Conservation (phyloP, 2,329 filamentous ascomycete species). For the Teratosphaeria nubilosa region DNA sequence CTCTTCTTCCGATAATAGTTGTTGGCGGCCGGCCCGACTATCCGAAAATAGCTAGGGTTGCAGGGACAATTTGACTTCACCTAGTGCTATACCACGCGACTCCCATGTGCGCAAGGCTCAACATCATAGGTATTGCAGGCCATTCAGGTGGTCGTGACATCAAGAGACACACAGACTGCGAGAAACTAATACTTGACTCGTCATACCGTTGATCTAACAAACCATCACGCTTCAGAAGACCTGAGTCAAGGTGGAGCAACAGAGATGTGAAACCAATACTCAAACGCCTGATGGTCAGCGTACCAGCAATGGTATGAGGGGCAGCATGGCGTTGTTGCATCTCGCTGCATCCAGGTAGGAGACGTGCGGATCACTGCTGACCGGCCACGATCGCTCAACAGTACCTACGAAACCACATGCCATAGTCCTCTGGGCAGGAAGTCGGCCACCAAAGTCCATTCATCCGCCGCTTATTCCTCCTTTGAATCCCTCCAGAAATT, state of each 20-base stretch:
- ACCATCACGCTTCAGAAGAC: background rate
- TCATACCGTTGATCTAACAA: background rate
- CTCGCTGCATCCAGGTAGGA: background rate
- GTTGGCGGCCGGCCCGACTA: background rate
- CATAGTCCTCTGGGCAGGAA: background rate
- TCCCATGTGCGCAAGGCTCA: background rate
- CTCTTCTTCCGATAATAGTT: background rate
- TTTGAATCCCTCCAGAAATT: background rate
- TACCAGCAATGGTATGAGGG: background rate
- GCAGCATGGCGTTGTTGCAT: background rate
- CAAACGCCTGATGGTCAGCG: background rate
- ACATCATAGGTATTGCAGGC: too few relatives aligned
- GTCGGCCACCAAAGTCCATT: too few relatives aligned
- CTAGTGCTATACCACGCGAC: background rate
- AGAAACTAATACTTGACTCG: too few relatives aligned
- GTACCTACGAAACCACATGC: background rate
- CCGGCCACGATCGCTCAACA: background rate
- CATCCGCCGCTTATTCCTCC: background rate
- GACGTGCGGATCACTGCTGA: background rate
- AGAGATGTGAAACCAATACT: background rate
- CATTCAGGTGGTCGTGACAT: too few relatives aligned
- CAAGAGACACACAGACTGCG: too few relatives aligned
- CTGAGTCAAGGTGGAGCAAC: background rate
- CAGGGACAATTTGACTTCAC: background rate
- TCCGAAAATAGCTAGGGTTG: background rate